Conservation (phyloP, 2,329 filamentous ascomycete species). For the Aspergillus carbonarius region DNA sequence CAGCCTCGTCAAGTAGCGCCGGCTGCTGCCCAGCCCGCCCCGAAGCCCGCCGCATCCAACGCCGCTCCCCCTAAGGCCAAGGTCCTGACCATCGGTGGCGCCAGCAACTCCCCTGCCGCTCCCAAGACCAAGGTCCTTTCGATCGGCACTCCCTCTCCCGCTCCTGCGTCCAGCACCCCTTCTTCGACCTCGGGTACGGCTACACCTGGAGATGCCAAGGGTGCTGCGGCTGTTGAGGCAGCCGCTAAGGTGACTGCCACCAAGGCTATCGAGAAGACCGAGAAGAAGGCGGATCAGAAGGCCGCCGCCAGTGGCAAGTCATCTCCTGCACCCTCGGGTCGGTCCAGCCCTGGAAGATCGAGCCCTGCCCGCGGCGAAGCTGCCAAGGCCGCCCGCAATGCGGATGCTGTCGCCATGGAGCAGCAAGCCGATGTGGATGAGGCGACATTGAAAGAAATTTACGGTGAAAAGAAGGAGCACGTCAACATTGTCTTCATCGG, state of each 20-base stretch:
- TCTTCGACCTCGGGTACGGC: constrained; percentile 51
- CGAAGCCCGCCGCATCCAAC: constrained; percentile 48
- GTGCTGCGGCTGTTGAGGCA: constrained; percentile 59
- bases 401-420: constrained; percentile 81
- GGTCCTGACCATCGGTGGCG: constrained; percentile 61
- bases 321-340: constrained; percentile 79
- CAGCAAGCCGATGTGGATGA: constrained; percentile 79
- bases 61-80: constrained; percentile 56
- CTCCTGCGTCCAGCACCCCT: constrained; percentile 33
- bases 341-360: constrained; percentile 74
- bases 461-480: constrained; percentile 73
- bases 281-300: constrained; percentile 58
- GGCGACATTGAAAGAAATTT: constrained; percentile 87
- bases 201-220: constrained; percentile 49
- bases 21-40: constrained; percentile 45
- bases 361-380: constrained; percentile 67
- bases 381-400: constrained; percentile 63
- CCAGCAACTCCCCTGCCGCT: constrained; percentile 43
- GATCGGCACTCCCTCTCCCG: constrained; percentile 56
- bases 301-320: constrained; percentile 65
- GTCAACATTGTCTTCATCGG: constrained; percentile 98
- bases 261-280: constrained; percentile 91
- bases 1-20: constrained; percentile 48
- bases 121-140: constrained; percentile 74
- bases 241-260: constrained; percentile 77